phyloP scores from a whole-genome alignment of 2,329 filamentous ascomycete species.

The Elsinoe batatas region DNA sequence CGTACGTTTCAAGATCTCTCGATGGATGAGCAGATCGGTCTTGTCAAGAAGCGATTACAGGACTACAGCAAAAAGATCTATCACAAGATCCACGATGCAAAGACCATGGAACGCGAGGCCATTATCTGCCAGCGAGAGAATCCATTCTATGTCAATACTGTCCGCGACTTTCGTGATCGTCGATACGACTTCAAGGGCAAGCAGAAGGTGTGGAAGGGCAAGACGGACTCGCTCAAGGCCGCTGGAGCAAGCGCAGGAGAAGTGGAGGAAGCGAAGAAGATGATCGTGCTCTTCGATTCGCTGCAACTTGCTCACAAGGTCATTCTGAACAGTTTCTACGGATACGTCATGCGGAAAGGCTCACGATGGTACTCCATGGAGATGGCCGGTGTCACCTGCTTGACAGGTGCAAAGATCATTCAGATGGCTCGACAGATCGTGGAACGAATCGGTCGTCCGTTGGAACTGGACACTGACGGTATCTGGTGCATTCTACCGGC shows the following conservation, averaged over 20 bases:
- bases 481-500: slow-evolving; percentile 99
- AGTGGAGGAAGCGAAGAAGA: slow-evolving; percentile 93
- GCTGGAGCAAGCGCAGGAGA: slow-evolving; percentile 66
- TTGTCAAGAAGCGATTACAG: slow-evolving; percentile 79
- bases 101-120: slow-evolving; percentile 83
- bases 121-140: slow-evolving; percentile 98
- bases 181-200: slow-evolving; percentile 98
- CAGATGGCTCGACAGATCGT: slow-evolving; percentile 91
- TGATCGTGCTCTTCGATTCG: slow-evolving; percentile 94
- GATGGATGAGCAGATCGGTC: slow-evolving; percentile 67
- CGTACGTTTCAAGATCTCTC: slow-evolving; percentile 73
- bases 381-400: slow-evolving; percentile 96
- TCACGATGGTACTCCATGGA: slow-evolving; percentile 99
- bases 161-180: slow-evolving; percentile 90
- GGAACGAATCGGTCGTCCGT: slow-evolving; percentile 79
- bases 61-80: slow-evolving; percentile 98
- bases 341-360: slow-evolving; percentile 98
- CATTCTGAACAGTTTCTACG: slow-evolving; percentile 98
- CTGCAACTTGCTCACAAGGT: slow-evolving; percentile 96
- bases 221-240: slow-evolving; percentile 76
- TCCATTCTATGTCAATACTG: slow-evolving; percentile 95
- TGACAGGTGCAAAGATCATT: slow-evolving; percentile 94
- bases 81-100: slow-evolving; percentile 95
- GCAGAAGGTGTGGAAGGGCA: slow-evolving; percentile 97
- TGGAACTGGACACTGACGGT: slow-evolving; percentile 95